Base-by-base conservation (phyloP, 2,329 filamentous ascomycete species). In the Alternaria triticina region DNA sequence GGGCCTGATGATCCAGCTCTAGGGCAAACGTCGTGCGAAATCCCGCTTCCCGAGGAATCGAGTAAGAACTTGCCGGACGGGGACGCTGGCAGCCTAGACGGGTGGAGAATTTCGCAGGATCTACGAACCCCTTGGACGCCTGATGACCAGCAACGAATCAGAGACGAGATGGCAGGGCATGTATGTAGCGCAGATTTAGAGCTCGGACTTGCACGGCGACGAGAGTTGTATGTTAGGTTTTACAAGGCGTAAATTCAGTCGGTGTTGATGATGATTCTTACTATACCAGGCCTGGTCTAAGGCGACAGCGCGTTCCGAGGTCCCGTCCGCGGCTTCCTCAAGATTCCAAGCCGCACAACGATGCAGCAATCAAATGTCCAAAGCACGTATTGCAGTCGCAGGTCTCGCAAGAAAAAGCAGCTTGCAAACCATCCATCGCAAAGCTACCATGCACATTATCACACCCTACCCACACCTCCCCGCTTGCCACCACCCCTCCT, bases 121-220 rank as follows among this genome's bases (percentile, higher is more conserved):
- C 36, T 40, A 40, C 20, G 8, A 0, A 3, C 22, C 44, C 44
- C 20, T 46, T 46, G 44, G 44, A 23, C 44, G 44, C 44, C 44
- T 46, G 20, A 23, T 10, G 44, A 9, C 20, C 44, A 0, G 44
- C 12, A 23, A 2, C 12, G 22, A 12, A 46, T 23, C 20, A 23
- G 22, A 46, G 20, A 0, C 44, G 0, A 0, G 0, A 23, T 0
- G n/a, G 36, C 36, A 17, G n/a, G 9, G 3, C n/a, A 40, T 40
- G 8, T 3, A 6, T 11, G 36, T 40, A 40, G 36, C 36, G 36
- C 0, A 17, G 36, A 40, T 40, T 23, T 13, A 5, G 11, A 46
- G 44, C 44, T 46, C 13, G 20, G 7, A 1, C 44, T 22, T 23
- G 44, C 22, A 23, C 44, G 20, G 44, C 44, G 13, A 46, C 44